Base-by-base conservation (phyloP, 2,329 filamentous ascomycete genomes). In the Septoria petroselini region DNA sequence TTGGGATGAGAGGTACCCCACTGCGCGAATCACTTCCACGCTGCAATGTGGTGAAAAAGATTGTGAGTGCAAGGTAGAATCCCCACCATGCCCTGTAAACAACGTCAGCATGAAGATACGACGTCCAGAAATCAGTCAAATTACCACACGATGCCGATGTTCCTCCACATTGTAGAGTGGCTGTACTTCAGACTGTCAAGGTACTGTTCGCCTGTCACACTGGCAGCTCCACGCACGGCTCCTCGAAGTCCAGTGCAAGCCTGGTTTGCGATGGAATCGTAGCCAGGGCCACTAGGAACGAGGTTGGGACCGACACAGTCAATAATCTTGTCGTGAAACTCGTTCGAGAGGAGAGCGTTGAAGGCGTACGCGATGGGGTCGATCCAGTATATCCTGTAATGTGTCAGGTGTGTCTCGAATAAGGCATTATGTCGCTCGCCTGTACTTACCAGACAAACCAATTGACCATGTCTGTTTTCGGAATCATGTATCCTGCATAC, bases 281-380 rank as follows among this genome's bases (percentile, higher is more conserved):
- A 82, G 3, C 57, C 53, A 3, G 61, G 52, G 6, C 55, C 55
- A 37, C 62, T 50, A 1, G 62, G 65, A n/a, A 66, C 53, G 9
- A 62, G 43, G 37, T 59, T 55, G n/a, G 78, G 75, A 53, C 68
- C 72, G 2, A 74, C 73, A 48, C 85, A 88, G 3, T 35, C 12
- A 21, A 48, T 30, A 27, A 30, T 2, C 15, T 41, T 21, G 34
- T 29, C 37, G 8, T 41, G 17, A 7, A 48, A 48, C 15, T 48
- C 44, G 4, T 48, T 48, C 1, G 44, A 40, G 18, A 48, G 34
- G 15, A 46, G 15, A 7, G 37, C 37, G n/a, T 48, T 34, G 50
- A 88, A 89, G 0, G 75, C 82, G 50, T 88, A 88, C 0, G 84
- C 79, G 2, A 89, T 70, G 0, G 85, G 85, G 55, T 73, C 73